Evolutionary conservation across 2,329 filamentous ascomycete genomes (phyloP), one percentile per base, ranked within the genome.

Genomic region (Didymella glomerata): DNA sequence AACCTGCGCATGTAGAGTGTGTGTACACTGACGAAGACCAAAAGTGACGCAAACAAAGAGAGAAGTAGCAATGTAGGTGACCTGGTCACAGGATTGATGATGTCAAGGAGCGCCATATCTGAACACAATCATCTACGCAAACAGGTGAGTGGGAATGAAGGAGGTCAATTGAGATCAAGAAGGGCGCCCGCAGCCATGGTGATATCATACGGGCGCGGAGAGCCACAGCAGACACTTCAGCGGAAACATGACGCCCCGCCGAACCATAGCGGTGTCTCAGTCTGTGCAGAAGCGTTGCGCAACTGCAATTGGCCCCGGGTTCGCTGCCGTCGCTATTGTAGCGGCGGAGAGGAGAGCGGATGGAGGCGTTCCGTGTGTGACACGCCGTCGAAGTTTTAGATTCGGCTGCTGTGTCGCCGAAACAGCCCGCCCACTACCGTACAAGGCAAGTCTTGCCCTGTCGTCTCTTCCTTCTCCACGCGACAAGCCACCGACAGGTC

Each of bases 1-100:
- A 71, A 34, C 38, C 61, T 56, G 44, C 68, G 70, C 25, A 65
- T 42, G 50, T 64, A 68, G 32, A 65, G 34, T 3, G 63, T 64
- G 24, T 68, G 60, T 22, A 61, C 44, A 8, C 60, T 22, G 34
- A 60, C 52, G 48, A 63, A 69, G 7, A 51, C 22, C 4, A 57
- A 44, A 22, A 67, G 46, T 13, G 70, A 54, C 5, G 64, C 53
- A 20, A 51, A 32, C 11, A 53, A 50, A 13, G 42, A 51, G 36
- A 67, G 54, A 4, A 70, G 40, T 8, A 60, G 10, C 18, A 64
- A 36, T 34, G 63, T 61, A 18, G 61, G 57, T 2, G 62, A 63
- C 10, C 49, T 24, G 18, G 49, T 11, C 25, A 68, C 38, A 48
- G 18, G 48, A 2, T 42, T 8, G 18, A 61, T 1, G 0, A 60